Conservation (phyloP, 371 early-diverging fungal species). For the Globomyces sp. region DNA sequence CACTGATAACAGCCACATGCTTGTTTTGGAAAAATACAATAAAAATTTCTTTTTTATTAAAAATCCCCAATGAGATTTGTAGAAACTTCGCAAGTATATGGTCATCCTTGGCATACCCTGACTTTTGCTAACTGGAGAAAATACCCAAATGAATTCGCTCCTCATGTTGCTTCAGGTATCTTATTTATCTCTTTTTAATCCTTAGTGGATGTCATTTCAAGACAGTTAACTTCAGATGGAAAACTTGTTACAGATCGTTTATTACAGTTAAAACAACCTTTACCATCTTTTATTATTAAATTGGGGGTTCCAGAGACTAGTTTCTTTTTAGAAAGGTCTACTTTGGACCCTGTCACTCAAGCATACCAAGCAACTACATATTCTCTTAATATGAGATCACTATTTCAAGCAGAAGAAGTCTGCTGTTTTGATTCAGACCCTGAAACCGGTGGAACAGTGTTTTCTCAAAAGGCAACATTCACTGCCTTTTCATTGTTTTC, state of each 20-base stretch:
- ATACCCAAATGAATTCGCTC: conserved; percentile 91
- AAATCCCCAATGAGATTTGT: neutral
- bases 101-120: conserved; percentile 82
- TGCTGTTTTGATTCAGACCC: conserved; percentile 61
- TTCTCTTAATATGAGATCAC: conserved; percentile 50
- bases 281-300: conserved; percentile 56
- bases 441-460: conserved; percentile 50
- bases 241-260: conserved; percentile 86
- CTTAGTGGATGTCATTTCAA: conserved; percentile 83
- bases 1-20: no score
- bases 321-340: conserved; percentile 84
- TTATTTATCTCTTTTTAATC: conserved; percentile 68
- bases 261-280: conserved; percentile 81
- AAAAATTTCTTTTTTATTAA: no score
- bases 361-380: conserved; percentile 61
- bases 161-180: conserved; percentile 73
- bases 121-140: conserved; percentile 94
- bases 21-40: no score
- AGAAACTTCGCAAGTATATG: neutral
- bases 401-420: conserved; percentile 82
- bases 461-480: conserved; percentile 79
- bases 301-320: conserved; percentile 55
- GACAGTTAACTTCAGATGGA: conserved; percentile 78
- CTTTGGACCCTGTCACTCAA: conserved; percentile 74
- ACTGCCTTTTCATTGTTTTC: conserved; percentile 75